Evolutionary conservation across 148 eudicot genomes (phyloP), one percentile per base, ranked within the genome.

Genomic region (Chenopodium quinoa): DNA sequence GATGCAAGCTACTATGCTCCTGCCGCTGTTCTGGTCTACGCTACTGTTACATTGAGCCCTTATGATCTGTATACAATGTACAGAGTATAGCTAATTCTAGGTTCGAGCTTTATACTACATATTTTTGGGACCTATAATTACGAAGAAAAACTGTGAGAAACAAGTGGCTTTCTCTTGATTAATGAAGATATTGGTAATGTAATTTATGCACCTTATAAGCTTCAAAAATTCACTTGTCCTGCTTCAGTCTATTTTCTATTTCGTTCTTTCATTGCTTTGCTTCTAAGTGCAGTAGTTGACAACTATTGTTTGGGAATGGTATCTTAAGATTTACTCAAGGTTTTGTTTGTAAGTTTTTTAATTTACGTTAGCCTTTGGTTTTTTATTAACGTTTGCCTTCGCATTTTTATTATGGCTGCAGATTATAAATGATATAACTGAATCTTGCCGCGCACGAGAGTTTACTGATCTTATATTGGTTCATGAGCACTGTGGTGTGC

Each of bases 401-500:
- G 34, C 66, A 79, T 76, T 56, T 23, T 31, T n/a, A 27, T 67
- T 48, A 25, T 25, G 56, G 75, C 71, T 83, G 83, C 90, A 94
- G 98, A 89, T 92, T 81, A 89, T 91, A 67, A 84, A 89, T 78
- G 98, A 96, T 85, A 96, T 96, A 83, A 88, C 92, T 79, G 98
- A 92, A 84, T 89, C 93, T 47, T 93, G 99, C 83, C 92, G 95
- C 52, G 82, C 95, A 78, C 93, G 91, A 88, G 99, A 90, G 62
- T 92, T 92, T 64, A 90, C 99, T 14, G 98, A 96, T 86, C 91
- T 96, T 73, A 86, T 96, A 32, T 88, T 94, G 77, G 94, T 96
- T 84, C 97, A 96, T 86, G 99, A 96, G 85, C 95, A 92, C 83
- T 98, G 99, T 82, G 99, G 99, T 83, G 93, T 93, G 73, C 98